Percentiles rank a stretch among this genome's conserved stretches.
These are phyloP conservation scores for Hamamelis virginiana DNA, from an alignment of 164 flowering plant species.

Conservation along the genomic window DNA sequence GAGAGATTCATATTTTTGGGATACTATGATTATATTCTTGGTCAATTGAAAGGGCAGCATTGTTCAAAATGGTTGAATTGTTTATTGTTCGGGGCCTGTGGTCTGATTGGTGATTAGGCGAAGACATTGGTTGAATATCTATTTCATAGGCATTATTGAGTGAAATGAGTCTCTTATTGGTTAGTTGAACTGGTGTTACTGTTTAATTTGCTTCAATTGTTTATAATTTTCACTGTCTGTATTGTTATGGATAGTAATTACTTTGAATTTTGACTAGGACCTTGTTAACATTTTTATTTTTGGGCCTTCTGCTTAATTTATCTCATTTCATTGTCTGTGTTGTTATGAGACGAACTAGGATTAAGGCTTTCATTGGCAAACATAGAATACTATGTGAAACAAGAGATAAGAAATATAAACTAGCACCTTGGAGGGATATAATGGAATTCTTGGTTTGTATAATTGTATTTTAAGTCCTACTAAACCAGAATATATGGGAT, in stretches of 20 bases:
- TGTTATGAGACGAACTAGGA: no score
- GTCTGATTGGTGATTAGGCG: not conserved
- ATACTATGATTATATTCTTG: no score
- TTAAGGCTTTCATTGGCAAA: no score
- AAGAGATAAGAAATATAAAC: not conserved
- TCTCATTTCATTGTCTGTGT: not conserved
- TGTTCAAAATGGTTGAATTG: no score
- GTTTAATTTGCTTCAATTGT: not conserved
- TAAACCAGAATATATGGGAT: not conserved
- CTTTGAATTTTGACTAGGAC: not conserved
- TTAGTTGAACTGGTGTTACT: not conserved
- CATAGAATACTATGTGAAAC: no score
- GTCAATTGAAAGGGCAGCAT: no score
- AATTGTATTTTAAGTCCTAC: no score
- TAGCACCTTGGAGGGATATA: no score
- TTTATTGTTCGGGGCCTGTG: not conserved
- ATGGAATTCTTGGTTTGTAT: no score
- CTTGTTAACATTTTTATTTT: not conserved
- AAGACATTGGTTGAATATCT: not conserved
- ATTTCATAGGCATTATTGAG: not conserved
- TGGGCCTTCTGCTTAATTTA: not conserved
- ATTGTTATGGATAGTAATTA: no score
- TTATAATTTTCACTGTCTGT: not conserved
- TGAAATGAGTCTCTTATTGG: not conserved
- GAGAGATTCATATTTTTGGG: no score